Conservation (phyloP, 75 land plant genomes). For the Pinus albicaulis region DNA sequence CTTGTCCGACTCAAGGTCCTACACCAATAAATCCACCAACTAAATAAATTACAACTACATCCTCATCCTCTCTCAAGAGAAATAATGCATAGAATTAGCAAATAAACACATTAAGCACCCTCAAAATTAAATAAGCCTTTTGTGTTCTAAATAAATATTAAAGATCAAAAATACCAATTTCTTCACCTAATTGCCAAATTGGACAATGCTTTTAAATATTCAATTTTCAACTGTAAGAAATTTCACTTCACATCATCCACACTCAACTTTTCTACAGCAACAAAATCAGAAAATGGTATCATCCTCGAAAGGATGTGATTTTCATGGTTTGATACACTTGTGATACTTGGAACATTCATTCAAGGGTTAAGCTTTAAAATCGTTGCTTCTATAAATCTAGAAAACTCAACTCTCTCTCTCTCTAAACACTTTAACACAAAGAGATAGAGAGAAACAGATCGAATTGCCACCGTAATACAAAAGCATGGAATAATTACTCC, state of each 20-base stretch:
- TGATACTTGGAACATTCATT: constrained; percentile 60
- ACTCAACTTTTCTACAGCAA: constrained; percentile 74
- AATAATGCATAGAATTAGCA: too few relatives aligned
- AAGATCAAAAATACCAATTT: background rate
- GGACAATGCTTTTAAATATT: constrained; percentile 64
- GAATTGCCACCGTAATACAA: too few relatives aligned
- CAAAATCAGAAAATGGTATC: constrained; percentile 82
- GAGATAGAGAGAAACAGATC: too few relatives aligned
- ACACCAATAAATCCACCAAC: constrained; percentile 1
- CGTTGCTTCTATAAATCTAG: too few relatives aligned
- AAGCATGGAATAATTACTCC: too few relatives aligned
- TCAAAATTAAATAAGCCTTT: too few relatives aligned
- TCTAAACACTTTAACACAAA: too few relatives aligned
- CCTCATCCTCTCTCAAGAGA: too few relatives aligned
- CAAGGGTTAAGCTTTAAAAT: background rate
- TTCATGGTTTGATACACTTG: constrained; percentile 86
- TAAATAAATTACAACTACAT: background rate
- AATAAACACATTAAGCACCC: too few relatives aligned
- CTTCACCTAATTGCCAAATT: constrained; percentile 75
- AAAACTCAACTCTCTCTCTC: too few relatives aligned
- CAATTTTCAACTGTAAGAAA: constrained; percentile 79
- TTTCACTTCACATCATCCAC: constrained; percentile 90
- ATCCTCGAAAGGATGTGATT: constrained; percentile 58
- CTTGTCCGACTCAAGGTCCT: constrained; percentile 89
- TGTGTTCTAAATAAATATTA: background rate